A percentile compares a stretch with the other conserved stretches of the same genome.
phyloP scores from a whole-genome alignment of 2,329 filamentous ascomycete species.

The Penicillium sp. region DNA sequence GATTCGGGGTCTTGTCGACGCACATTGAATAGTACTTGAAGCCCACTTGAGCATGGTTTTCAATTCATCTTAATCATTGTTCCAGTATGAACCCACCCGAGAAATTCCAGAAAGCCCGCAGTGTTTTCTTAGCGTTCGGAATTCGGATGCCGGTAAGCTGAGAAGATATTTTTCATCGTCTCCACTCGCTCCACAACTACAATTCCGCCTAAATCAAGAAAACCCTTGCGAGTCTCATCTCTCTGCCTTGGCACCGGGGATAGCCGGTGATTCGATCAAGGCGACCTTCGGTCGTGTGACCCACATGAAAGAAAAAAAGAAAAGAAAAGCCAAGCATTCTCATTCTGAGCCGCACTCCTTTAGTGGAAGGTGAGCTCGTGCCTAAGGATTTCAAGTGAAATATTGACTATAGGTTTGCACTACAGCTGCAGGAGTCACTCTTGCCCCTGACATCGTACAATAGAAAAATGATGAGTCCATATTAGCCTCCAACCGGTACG shows the following conservation, averaged over 20 bases:
- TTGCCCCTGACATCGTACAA: too few species aligned
- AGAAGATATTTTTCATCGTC: neutral
- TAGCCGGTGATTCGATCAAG: neutral
- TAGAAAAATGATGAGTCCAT: neutral
- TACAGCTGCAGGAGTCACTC: neutral
- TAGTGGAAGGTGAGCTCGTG: neutral
- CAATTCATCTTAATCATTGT: neutral
- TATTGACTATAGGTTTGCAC: neutral
- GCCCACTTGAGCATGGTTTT: neutral
- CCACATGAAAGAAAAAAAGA: neutral
- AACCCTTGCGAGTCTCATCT: neutral
- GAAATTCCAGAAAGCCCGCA: neutral
- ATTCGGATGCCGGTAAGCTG: neutral
- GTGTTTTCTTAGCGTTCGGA: neutral
- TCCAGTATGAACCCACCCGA: neutral
- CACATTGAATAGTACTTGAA: too few species aligned
- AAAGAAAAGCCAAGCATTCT: neutral
- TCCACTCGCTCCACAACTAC: neutral
- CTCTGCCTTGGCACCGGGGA: neutral
- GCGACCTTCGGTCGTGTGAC: neutral
- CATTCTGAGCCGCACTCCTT: neutral
- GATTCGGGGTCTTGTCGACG: neutral
- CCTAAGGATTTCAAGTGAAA: neutral
- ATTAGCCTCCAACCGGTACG: neutral
- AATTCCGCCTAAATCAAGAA: neutral